phyloP scores from a whole-genome alignment of 495 filamentous ascomycete species.

The Neurospora sp. region DNA sequence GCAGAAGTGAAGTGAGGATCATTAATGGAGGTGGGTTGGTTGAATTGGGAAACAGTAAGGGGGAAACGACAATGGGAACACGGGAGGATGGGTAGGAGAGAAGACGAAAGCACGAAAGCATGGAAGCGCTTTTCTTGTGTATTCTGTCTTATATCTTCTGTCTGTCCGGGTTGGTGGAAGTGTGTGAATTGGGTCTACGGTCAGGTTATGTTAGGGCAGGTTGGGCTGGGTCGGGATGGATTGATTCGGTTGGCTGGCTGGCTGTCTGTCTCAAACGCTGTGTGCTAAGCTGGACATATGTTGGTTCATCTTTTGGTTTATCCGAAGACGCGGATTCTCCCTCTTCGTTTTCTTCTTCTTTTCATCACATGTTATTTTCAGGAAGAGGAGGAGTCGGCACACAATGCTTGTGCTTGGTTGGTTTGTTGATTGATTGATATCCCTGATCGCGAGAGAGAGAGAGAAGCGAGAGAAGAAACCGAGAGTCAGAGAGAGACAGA shows the following conservation, averaged over 20 bases:
- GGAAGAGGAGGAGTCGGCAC: not conserved
- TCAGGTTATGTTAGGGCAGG: not conserved
- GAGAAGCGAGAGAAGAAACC: not conserved
- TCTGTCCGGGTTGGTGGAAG: not conserved
- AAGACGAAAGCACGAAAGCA: not conserved
- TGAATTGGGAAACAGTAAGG: no score
- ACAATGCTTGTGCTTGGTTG: not conserved
- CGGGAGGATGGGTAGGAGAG: not conserved
- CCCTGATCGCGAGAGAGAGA: not conserved
- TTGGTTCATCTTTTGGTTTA: constrained; percentile 5
- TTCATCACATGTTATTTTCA: constrained; percentile 1
- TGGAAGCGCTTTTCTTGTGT: not conserved
- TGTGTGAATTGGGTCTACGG: not conserved
- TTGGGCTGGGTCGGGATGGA: not conserved
- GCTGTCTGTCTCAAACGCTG: not conserved
- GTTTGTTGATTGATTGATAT: not conserved
- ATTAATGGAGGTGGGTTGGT: no score
- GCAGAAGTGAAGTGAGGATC: not conserved
- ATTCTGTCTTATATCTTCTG: not conserved
- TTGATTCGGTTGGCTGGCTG: not conserved
- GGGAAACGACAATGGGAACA: not conserved
- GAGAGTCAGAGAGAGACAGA: not conserved
- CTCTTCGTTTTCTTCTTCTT: not conserved
- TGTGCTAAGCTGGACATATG: not conserved
- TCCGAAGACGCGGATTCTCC: not conserved